These are phyloP conservation scores for Brachypodium distachyon DNA, from an alignment of 202 grass and related monocot species.

Conservation along the genomic window DNA sequence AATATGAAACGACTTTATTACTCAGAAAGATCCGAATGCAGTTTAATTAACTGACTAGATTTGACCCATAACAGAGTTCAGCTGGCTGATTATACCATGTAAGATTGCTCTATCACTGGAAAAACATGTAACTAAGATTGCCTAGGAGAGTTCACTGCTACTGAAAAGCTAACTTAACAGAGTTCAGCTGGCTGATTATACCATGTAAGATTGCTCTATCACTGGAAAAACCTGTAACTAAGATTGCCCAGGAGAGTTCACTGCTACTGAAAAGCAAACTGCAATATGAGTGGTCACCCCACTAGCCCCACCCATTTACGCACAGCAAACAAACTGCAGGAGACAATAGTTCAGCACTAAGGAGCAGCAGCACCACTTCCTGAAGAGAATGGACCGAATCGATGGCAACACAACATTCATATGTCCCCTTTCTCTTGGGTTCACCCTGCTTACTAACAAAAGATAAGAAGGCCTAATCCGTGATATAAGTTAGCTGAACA, in stretches of 20 bases:
- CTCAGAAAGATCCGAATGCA: not conserved
- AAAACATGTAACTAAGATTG: not conserved
- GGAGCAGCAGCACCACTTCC: slow-evolving; percentile 14
- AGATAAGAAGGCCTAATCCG: not conserved
- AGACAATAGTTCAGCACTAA: not conserved
- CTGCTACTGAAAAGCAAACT: slow-evolving; percentile 5
- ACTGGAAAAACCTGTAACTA: not conserved
- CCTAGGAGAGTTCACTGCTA: not conserved
- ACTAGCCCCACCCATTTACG: slow-evolving; percentile 12
- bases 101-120: not conserved
- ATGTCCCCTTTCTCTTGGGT: not conserved
- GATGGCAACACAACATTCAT: slow-evolving; percentile 8
- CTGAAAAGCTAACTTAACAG: no score
- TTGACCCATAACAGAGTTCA: slow-evolving; percentile 5
- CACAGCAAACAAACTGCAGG: slow-evolving; percentile 15
- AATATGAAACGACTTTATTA: not conserved
- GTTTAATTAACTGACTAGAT: not conserved
- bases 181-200: slow-evolving; percentile 4
- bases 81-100: not conserved
- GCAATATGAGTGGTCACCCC: not conserved
- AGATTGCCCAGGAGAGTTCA: not conserved
- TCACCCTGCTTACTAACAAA: slow-evolving; percentile 8
- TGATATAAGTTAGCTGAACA: slow-evolving; percentile 11
- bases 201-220: not conserved
- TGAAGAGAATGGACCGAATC: not conserved